Conservation (phyloP, 129 eudicot genomes). For the Saussurea involucrata region DNA sequence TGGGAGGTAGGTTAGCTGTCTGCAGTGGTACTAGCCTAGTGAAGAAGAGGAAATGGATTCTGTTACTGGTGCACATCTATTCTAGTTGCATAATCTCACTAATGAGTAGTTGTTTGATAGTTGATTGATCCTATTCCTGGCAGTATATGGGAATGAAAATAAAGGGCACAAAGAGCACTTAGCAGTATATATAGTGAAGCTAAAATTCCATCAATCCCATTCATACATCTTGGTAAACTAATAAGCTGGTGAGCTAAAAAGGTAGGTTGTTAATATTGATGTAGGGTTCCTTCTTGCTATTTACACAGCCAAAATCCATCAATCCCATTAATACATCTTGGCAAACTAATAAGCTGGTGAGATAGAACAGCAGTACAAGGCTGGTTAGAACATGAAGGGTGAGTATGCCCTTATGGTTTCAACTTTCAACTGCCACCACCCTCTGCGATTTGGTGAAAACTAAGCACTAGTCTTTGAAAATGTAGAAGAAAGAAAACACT, state of each 20-base stretch:
- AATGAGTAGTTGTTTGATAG: neutral
- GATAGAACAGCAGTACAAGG: neutral
- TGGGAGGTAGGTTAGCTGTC: no score
- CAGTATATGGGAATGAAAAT: neutral
- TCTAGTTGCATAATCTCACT: neutral
- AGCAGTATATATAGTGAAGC: neutral
- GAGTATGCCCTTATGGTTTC: neutral
- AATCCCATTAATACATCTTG: neutral
- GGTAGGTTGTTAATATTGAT: neutral
- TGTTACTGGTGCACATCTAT: neutral
- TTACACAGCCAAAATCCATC: neutral
- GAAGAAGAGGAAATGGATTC: neutral
- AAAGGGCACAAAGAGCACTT: neutral
- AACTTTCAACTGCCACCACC: neutral
- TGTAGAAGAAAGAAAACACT: neutral
- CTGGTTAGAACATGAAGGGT: neutral
- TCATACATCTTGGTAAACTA: no score
- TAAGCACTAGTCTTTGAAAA: neutral
- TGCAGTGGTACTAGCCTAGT: neutral
- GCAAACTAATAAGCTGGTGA: neutral
- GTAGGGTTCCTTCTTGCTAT: neutral
- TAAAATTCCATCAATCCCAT: no score
- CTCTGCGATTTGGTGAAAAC: neutral
- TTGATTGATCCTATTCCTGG: neutral
- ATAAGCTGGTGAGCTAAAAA: no score